Conservation (phyloP, 805 yeast species). For the Metschnikowia lochheadii region DNA sequence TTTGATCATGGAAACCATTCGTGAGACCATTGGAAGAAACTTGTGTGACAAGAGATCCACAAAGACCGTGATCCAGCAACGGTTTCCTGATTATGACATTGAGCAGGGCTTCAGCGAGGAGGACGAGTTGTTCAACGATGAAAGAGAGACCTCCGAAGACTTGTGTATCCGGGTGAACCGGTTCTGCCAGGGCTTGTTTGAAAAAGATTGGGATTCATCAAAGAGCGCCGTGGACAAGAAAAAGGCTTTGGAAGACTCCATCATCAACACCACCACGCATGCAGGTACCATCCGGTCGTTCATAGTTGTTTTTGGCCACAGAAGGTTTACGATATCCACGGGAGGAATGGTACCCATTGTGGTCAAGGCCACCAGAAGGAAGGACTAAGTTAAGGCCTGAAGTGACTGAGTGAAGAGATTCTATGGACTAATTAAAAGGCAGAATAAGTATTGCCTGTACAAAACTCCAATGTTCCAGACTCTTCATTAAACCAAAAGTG, state of each 20-base stretch:
- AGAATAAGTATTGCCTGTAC: too few relatives aligned
- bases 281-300: conserved; percentile 56
- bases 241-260: conserved; percentile 18
- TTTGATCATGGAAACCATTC: conserved; percentile 41
- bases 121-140: conserved; percentile 44
- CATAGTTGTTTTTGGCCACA: conserved; percentile 49
- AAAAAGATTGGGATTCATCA: conserved; percentile 19
- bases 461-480: too few relatives aligned
- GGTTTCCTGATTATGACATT: conserved; percentile 38
- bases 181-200: conserved; percentile 38
- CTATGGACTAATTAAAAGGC: too few relatives aligned
- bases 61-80: conserved; percentile 32
- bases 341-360: conserved; percentile 65
- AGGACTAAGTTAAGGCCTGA: too few relatives aligned
- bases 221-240: conserved; percentile 19
- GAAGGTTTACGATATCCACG: conserved; percentile 56
- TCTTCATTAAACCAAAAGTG: too few relatives aligned
- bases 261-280: conserved; percentile 53
- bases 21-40: conserved; percentile 61
- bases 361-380: conserved; percentile 39
- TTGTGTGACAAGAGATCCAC: conserved; percentile 56
- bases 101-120: conserved; percentile 46
- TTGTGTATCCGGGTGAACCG: conserved; percentile 47
- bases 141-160: conserved; percentile 47
- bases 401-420: too few relatives aligned